Base-by-base conservation (phyloP, 2,329 filamentous ascomycete species). In the Hypoxylon sp. region DNA sequence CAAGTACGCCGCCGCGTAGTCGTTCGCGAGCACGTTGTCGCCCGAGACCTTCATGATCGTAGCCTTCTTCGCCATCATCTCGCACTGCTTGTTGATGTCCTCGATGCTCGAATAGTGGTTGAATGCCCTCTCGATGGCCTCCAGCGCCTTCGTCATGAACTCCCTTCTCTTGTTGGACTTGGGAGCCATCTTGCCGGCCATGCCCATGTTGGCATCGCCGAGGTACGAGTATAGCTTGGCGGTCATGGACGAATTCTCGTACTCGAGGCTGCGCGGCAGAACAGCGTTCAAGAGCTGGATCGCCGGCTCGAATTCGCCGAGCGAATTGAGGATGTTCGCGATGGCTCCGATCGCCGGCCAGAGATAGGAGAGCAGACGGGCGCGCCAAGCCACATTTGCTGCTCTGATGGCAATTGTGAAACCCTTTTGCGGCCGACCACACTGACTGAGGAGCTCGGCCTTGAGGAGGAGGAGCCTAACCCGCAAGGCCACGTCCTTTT, bases 1-100 rank as follows among this genome's bases (percentile, higher is more conserved):
- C 37, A 88, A 72, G 71, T 89, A 91, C 62, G 82, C 83, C 2
- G 85, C 84, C 1, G 88, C 87, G 65, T 83, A 88, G 60, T 89
- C 85, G 65, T 88, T 88, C 1, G 88, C 86, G 60, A 87, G 67
- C 15, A 78, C 79, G 63, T 80, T 73, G 65, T 92, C 88, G 0
- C 88, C 90, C 6, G 84, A 80, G 42, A 88, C 77, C 72, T 88
- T 86, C 79, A 91, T 89, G 47, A 96, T 83, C 47, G 87, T 87
- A 3, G 90, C 88, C 75, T 91, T 93, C 79, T 95, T 95, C 17
- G 89, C 88, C 77, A 93, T 83, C 79, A 90, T 87, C 73, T 92
- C 89, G 69, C 90, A 88, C 74, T 91, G 88, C 50, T 86, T 86
- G n/a, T 79, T 76, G 11, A 87, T 76, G 70, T 90, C 90, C 70